Evolutionary conservation across 164 flowering plant species (phyloP).

Genomic region (Vitis riparia): DNA sequence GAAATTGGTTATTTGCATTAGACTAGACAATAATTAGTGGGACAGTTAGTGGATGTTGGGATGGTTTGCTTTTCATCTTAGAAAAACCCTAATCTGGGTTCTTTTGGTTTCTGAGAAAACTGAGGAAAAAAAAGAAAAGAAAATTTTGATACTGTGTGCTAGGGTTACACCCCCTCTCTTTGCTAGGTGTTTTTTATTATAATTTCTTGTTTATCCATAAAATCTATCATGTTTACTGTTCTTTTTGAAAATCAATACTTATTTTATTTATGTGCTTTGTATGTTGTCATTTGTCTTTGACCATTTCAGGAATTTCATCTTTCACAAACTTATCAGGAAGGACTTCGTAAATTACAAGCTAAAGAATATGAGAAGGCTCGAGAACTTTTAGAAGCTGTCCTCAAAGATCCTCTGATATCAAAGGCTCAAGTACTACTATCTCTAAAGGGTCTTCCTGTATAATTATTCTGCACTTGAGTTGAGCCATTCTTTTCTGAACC

Average conservation of each 20-base stretch:
- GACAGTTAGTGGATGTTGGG: too few relatives aligned
- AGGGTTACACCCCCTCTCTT: too few relatives aligned
- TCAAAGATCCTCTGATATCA: constrained; percentile 77
- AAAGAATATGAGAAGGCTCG: constrained; percentile 85
- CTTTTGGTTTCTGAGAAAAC: too few relatives aligned
- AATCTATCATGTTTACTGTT: too few relatives aligned
- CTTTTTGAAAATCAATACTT: not conserved
- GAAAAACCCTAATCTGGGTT: too few relatives aligned
- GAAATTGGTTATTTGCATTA: too few relatives aligned
- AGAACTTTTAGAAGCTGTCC: constrained; percentile 75
- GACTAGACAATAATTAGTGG: too few relatives aligned
- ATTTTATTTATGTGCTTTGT: not conserved
- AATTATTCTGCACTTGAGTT: not conserved
- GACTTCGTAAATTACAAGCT: constrained; percentile 78
- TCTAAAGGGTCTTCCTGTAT: not conserved
- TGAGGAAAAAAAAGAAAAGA: too few relatives aligned
- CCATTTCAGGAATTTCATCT: constrained; percentile 84
- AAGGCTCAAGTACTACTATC: constrained; percentile 56
- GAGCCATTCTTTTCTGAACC: constrained; percentile 1
- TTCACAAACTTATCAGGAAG: constrained; percentile 88
- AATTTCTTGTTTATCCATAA: too few relatives aligned
- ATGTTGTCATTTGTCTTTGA: not conserved
- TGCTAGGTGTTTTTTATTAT: too few relatives aligned
- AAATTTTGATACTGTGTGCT: too few relatives aligned
- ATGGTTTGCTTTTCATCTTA: too few relatives aligned